Conservation (phyloP, 371 early-diverging fungal genomes). For the Batkoa obscura region DNA sequence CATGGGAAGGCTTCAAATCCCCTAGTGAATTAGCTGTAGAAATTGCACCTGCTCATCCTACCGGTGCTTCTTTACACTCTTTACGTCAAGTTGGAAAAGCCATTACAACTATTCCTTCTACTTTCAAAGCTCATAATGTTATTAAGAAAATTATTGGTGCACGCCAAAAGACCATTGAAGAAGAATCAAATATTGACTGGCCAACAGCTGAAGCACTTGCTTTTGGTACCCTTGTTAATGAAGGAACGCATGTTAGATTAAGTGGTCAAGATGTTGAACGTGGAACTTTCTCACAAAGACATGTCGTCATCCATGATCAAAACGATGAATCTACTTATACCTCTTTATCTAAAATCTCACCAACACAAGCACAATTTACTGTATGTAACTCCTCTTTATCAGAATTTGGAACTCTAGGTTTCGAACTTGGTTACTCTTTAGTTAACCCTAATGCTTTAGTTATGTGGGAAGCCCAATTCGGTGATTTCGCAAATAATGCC, state of each 20-base stretch:
- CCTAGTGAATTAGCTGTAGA: conserved; percentile 64
- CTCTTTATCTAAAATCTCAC: conserved; percentile 62
- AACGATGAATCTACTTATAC: conserved; percentile 38
- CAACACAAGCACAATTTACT: conserved; percentile 64
- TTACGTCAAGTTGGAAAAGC: conserved; percentile 62
- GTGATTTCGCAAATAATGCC: conserved; percentile 92
- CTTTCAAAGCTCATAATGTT: conserved; percentile 72
- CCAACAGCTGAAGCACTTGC: conserved; percentile 91
- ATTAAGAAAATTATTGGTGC: conserved; percentile 65
- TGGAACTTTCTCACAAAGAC: conserved; percentile 96
- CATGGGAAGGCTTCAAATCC: conserved; percentile 76
- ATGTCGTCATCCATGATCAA: conserved; percentile 88
- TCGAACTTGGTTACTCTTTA: conserved; percentile 89
- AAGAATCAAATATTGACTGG: conserved; percentile 79
- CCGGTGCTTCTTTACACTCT: conserved; percentile 58
- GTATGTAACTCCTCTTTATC: conserved; percentile 88
- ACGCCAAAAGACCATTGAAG: conserved; percentile 54
- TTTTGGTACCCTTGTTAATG: conserved; percentile 73
- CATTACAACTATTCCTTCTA: conserved; percentile 59
- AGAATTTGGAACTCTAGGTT: conserved; percentile 91
- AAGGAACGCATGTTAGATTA: conserved; percentile 78
- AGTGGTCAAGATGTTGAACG: conserved; percentile 96
- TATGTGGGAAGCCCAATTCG: conserved; percentile 97
- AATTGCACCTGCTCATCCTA: conserved; percentile 38
- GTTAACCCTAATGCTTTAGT: conserved; percentile 81